phyloP scores from a whole-genome alignment of 1,284 basidiomycete species.

The Retiboletus flavoniger region DNA sequence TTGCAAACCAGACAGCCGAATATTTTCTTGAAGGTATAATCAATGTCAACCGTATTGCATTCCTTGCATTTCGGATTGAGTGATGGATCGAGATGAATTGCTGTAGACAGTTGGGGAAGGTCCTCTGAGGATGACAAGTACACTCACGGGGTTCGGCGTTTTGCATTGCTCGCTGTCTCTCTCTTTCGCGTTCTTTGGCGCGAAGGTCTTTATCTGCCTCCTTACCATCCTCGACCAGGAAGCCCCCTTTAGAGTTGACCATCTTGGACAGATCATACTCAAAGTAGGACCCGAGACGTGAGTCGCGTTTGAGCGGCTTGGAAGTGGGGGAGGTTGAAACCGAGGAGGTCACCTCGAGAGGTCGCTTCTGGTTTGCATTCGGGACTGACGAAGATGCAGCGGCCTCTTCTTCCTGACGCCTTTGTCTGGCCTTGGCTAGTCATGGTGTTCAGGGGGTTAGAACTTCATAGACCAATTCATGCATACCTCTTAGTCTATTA shows the following conservation, averaged over 20 bases:
- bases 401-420: conserved; percentile 52
- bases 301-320: conserved; percentile 65
- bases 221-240: conserved; percentile 81
- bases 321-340: conserved; percentile 61
- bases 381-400: conserved; percentile 46
- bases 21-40: conserved; percentile 75
- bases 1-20: conserved; percentile 87
- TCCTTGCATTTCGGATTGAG: conserved; percentile 82
- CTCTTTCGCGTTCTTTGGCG: conserved; percentile 74
- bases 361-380: conserved; percentile 62
- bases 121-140: background rate
- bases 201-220: conserved; percentile 66
- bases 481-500: conserved; percentile 53
- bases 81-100: conserved; percentile 63
- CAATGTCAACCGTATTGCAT: conserved; percentile 83
- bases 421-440: conserved; percentile 56
- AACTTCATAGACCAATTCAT: background rate
- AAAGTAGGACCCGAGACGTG: conserved; percentile 81
- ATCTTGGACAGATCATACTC: conserved; percentile 97
- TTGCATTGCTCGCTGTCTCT: conserved; percentile 66
- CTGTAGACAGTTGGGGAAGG: conserved; percentile 36
- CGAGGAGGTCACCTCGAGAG: conserved; percentile 48
- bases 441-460: conserved; percentile 16
- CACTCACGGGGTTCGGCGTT: conserved; percentile 69
- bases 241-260: conserved; percentile 93